phyloP scores from a whole-genome alignment of 805 yeast species.

The Crinitomyces ghanaensis region DNA sequence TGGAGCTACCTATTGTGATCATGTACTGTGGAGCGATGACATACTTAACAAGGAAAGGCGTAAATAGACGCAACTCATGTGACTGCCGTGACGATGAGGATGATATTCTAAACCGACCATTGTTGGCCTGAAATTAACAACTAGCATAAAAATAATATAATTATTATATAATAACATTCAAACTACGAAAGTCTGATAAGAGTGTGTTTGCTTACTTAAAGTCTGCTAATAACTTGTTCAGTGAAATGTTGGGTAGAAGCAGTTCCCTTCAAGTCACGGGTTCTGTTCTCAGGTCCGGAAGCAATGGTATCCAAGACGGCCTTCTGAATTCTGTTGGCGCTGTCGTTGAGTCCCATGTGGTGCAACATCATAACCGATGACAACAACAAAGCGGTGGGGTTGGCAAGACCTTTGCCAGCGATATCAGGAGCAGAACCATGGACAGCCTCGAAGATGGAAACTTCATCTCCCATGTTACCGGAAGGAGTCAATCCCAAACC shows the following conservation, averaged over 20 bases:
- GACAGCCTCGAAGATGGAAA: constrained; percentile 97
- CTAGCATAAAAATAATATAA: too few species aligned
- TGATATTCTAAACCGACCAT: too few species aligned
- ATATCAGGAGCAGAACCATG: constrained; percentile 99
- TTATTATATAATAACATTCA: constrained; percentile 1
- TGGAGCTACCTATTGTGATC: too few species aligned
- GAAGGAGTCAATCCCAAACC: constrained; percentile 98
- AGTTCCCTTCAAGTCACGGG: constrained; percentile 90
- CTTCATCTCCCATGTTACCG: constrained; percentile 98
- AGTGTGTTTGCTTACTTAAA: constrained; percentile 34
- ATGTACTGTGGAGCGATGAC: too few species aligned
- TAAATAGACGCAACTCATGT: too few species aligned
- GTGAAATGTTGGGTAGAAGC: constrained; percentile 87
- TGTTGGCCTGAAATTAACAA: too few species aligned
- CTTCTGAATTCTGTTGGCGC: constrained; percentile 75
- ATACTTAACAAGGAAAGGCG: too few species aligned
- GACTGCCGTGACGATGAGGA: too few species aligned
- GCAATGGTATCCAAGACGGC: constrained; percentile 87
- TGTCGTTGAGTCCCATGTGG: constrained; percentile 82
- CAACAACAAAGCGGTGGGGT: constrained; percentile 94
- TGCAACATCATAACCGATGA: constrained; percentile 98
- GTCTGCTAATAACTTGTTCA: constrained; percentile 73
- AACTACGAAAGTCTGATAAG: neutral
- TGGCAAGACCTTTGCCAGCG: constrained; percentile 97
- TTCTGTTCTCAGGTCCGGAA: constrained; percentile 90